These are phyloP conservation scores for Candida broadrunensis DNA, from an alignment of 805 yeast genomes.

Conservation along the genomic window DNA sequence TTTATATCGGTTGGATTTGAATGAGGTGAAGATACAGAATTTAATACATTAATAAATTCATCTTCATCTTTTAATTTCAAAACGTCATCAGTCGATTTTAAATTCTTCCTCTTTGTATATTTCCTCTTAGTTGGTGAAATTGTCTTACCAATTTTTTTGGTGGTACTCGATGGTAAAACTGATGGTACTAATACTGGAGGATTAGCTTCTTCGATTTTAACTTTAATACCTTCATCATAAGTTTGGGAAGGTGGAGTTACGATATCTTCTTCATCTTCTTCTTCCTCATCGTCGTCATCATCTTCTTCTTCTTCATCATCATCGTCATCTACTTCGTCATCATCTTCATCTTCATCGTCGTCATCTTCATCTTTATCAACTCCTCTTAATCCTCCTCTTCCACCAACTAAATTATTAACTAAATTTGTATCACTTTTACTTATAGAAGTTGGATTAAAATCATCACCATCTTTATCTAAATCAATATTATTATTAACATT, in stretches of 20 bases:
- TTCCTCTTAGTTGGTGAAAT: no score
- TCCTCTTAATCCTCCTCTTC: not conserved
- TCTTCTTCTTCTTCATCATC: conserved; percentile 4
- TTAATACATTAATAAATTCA: conserved; percentile 2
- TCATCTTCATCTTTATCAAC: not conserved
- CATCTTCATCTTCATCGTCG: not conserved
- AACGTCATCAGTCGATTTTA: no score
- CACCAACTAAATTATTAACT: not conserved
- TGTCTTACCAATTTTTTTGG: not conserved
- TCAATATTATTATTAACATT: no score
- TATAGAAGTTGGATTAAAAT: conserved; percentile 44
- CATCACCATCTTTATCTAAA: conserved; percentile 43
- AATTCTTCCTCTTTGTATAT: no score
- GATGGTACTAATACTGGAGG: no score
- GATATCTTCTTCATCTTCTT: not conserved
- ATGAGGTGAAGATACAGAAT: not conserved
- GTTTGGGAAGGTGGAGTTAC: not conserved
- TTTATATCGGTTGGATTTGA: not conserved
- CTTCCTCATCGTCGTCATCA: not conserved
- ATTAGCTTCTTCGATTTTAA: no score
- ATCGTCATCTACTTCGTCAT: not conserved
- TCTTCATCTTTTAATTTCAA: not conserved
- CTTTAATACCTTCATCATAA: not conserved
- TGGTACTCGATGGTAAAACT: not conserved
- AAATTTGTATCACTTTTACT: conserved; percentile 1